Conservation (phyloP, 2,329 filamentous ascomycete species). For the Penicillium janthinellum region DNA sequence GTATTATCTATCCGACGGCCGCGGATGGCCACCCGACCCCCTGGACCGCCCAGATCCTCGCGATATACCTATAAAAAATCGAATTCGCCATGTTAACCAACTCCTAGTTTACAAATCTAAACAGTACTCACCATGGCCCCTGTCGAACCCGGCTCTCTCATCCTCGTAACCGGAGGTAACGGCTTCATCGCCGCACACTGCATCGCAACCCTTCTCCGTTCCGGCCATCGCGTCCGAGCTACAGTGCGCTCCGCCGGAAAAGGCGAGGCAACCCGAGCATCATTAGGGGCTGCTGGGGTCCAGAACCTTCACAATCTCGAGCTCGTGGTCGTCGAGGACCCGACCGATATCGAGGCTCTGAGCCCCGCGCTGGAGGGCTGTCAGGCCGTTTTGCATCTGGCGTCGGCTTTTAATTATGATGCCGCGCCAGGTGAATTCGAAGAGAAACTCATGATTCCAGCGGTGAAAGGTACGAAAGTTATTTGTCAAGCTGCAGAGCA, state of each 20-base stretch:
- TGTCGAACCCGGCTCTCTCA: constrained; percentile 10
- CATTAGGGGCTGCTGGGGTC: constrained; percentile 10
- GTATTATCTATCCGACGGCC: constrained; percentile 22
- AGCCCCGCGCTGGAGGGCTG: constrained; percentile 15
- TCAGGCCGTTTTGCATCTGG: constrained; percentile 29
- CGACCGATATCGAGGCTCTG: constrained; percentile 14
- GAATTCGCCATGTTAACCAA: not conserved
- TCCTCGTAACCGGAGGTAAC: constrained; percentile 28
- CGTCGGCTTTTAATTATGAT: constrained; percentile 34
- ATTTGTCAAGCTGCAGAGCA: constrained; percentile 29
- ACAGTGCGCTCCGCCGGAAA: constrained; percentile 25
- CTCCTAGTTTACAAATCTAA: not conserved
- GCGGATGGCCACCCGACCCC: constrained; percentile 11
- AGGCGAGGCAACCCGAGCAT: constrained; percentile 11
- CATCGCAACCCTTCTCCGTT: constrained; percentile 21
- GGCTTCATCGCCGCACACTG: constrained; percentile 30
- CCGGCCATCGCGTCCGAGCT: constrained; percentile 21
- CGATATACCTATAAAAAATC: not conserved
- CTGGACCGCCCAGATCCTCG: not conserved
- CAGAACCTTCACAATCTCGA: constrained; percentile 13
- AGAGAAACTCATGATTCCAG: constrained; percentile 32
- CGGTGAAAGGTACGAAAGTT: constrained; percentile 30
- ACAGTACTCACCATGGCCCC: constrained; percentile 14
- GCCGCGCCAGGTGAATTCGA: constrained; percentile 29
- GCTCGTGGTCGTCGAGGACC: constrained; percentile 20